Percentiles rank a stretch among this genome's conserved stretches.
Conservation (phyloP, 441 rosid species). For the Populus hybrid region DNA sequence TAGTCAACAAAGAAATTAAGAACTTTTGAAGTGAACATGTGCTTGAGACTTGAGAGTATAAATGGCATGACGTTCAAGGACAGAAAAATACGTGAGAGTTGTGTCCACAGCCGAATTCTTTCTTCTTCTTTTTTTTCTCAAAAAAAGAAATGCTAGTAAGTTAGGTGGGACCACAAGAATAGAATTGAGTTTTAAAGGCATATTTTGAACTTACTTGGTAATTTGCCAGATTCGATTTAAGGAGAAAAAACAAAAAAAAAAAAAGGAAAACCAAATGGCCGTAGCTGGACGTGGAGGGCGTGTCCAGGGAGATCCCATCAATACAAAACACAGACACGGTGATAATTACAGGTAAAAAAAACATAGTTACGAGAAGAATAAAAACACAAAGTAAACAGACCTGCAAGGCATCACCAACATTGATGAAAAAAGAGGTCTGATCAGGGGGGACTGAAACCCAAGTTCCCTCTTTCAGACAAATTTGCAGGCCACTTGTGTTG, state of each 20-base stretch:
- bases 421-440: conserved; percentile 61
- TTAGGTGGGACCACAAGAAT: not conserved
- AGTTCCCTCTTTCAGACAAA: conserved; percentile 60
- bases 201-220: not conserved
- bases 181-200: not conserved
- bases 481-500: conserved; percentile 85
- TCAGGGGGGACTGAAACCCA: conserved; percentile 91
- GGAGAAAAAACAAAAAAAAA: not conserved
- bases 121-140: not conserved
- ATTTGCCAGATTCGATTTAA: not conserved
- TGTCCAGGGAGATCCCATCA: not conserved
- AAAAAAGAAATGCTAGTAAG: not conserved
- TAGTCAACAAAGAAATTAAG: not conserved
- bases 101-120: not conserved
- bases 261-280: not conserved
- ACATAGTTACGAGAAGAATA: not conserved
- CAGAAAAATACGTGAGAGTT: not conserved
- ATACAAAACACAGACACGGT: not conserved
- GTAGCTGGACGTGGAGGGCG: not conserved
- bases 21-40: not conserved
- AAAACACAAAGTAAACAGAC: conserved; percentile 25
- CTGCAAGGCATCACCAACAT: conserved; percentile 84
- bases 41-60: too few relatives aligned
- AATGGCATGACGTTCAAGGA: not conserved
- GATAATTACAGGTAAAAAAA: not conserved